A percentile compares a stretch with the other conserved stretches of the same genome.
phyloP scores from a whole-genome alignment of 208 protist genomes.

The Leishmania braziliensis region DNA sequence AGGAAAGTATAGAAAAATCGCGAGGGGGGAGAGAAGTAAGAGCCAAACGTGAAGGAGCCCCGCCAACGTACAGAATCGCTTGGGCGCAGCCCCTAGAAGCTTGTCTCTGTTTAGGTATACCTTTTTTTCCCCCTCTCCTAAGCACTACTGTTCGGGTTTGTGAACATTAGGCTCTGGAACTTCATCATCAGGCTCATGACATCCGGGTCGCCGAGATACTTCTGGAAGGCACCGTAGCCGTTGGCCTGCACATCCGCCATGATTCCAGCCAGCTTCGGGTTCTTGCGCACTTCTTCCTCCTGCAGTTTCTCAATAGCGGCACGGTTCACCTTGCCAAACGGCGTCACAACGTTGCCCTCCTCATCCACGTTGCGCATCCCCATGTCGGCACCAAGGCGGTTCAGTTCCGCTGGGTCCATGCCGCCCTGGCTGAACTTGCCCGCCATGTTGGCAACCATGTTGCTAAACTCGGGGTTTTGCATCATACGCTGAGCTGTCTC shows the following conservation, averaged over 20 bases:
- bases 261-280: conserved; percentile 81
- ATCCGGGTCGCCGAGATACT: conserved; percentile 91
- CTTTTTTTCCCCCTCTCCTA: not conserved
- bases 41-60: not conserved
- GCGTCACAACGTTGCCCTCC: conserved; percentile 72
- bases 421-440: conserved; percentile 56
- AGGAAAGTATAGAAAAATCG: not conserved
- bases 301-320: conserved; percentile 71
- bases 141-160: conserved; percentile 22
- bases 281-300: conserved; percentile 73
- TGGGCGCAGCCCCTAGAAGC: not conserved
- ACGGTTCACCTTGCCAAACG: conserved; percentile 79
- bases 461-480: conserved; percentile 91
- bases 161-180: conserved; percentile 67
- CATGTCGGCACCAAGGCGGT: conserved; percentile 45
- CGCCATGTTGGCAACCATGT: conserved; percentile 84
- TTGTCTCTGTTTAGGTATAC: not conserved
- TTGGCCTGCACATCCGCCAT: conserved; percentile 86
- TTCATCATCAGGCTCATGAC: conserved; percentile 90
- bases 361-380: conserved; percentile 43
- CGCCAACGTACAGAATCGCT: not conserved
- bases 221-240: conserved; percentile 85
- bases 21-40: not conserved
- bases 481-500: conserved; percentile 88
- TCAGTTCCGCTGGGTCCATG: conserved; percentile 55